Evolutionary conservation across 129 eudicot species (phyloP).

Genomic region (Glebionis coronaria): DNA sequence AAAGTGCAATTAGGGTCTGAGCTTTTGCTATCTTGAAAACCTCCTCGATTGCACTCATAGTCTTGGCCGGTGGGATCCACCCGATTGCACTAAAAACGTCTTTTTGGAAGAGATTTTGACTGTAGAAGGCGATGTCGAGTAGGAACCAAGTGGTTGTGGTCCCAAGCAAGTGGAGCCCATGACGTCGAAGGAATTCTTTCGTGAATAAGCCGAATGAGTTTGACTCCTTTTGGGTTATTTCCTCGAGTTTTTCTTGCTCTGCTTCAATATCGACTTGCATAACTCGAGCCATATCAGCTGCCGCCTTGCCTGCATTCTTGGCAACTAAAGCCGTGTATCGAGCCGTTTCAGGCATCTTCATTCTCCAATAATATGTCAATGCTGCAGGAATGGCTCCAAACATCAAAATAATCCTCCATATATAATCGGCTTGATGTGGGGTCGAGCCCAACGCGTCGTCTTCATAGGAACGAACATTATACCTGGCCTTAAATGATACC

Average conservation of each 20-base stretch:
- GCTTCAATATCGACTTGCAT: conserved; percentile 53
- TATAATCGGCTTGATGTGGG: conserved; percentile 35
- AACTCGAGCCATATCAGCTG: conserved; percentile 59
- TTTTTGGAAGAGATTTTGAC: conserved; percentile 70
- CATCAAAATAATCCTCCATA: conserved; percentile 39
- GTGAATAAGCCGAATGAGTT: conserved; percentile 49
- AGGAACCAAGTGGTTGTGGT: conserved; percentile 68
- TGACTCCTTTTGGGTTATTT: conserved; percentile 10
- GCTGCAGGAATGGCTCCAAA: conserved; percentile 37
- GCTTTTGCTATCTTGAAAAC: conserved; percentile 61
- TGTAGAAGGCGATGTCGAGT: conserved; percentile 68
- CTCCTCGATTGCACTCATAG: conserved; percentile 61
- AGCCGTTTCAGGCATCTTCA: conserved; percentile 45
- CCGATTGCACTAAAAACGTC: conserved; percentile 57
- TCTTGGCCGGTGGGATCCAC: conserved; percentile 51
- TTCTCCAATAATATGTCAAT: conserved; percentile 39
- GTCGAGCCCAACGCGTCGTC: conserved; percentile 6
- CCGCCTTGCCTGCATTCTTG: conserved; percentile 44
- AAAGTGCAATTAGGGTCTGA: conserved; percentile 70
- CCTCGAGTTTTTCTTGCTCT: conserved; percentile 31
- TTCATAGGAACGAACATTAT: not conserved
- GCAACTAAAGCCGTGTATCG: conserved; percentile 38
- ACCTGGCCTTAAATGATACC: conserved; percentile 18
- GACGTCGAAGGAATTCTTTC: conserved; percentile 46
- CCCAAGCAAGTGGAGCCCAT: conserved; percentile 68